Evolutionary conservation across 2,329 filamentous ascomycete species (phyloP).

Genomic region (Cordyceps tenuipes): DNA sequence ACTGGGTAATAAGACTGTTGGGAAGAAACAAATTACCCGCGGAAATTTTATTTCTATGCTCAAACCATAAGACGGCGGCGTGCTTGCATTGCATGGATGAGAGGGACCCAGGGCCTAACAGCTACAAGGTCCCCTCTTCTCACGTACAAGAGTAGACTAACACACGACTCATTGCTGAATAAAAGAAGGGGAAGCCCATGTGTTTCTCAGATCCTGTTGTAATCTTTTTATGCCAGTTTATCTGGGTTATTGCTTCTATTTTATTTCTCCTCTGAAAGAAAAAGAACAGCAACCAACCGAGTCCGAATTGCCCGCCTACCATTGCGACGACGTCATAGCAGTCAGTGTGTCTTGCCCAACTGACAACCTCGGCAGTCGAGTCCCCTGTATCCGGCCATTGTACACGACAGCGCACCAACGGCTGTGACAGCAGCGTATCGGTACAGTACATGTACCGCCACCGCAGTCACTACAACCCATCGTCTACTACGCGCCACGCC

Average conservation of each 20-base stretch:
- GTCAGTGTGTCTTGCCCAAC: not conserved
- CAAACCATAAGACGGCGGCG: not conserved
- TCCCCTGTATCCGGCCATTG: not conserved
- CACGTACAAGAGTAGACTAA: conserved; percentile 10
- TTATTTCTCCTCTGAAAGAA: not conserved
- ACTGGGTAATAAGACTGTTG: not conserved
- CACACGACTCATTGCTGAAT: conserved; percentile 1
- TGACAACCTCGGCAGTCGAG: conserved; percentile 9
- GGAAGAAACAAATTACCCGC: not conserved
- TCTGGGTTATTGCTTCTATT: not conserved
- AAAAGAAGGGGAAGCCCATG: conserved; percentile 1
- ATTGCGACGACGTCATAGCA: conserved; percentile 2
- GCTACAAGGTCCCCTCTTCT: conserved; percentile 11
- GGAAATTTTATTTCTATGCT: not conserved
- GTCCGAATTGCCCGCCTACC: no score
- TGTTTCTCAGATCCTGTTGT: not conserved
- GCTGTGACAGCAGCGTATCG: not conserved
- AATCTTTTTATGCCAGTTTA: not conserved
- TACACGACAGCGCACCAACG: not conserved
- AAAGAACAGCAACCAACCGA: not conserved
- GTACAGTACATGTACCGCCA: not conserved
- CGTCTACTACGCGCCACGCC: not conserved
- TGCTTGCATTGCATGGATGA: not conserved
- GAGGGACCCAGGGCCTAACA: not conserved
- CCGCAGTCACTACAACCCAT: not conserved